Percentiles rank a stretch among this genome's conserved stretches.
Evolutionary conservation across 2,329 filamentous ascomycete genomes (phyloP).

Genomic region (Proliferodiscus dingleyae): DNA sequence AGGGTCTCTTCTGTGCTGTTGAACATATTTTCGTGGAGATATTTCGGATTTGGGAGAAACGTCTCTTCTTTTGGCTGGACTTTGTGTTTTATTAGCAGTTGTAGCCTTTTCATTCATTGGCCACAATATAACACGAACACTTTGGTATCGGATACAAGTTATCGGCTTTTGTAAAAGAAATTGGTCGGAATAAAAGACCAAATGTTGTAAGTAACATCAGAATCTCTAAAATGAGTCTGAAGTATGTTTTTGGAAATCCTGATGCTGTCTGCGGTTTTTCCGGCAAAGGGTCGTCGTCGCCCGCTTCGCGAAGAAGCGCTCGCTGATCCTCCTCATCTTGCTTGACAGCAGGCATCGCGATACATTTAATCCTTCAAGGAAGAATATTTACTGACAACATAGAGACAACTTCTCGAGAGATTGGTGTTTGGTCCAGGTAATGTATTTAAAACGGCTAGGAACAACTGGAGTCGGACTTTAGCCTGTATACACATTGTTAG

Average conservation of each 20-base stretch:
- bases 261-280: background rate
- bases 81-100: background rate
- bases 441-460: no score
- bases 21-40: conserved; percentile 14
- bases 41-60: conserved; percentile 8
- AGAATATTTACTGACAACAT: no score
- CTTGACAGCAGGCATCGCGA: no score
- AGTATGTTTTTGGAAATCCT: background rate
- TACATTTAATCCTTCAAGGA: no score
- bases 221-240: conserved; percentile 6
- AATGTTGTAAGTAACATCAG: conserved; percentile 3
- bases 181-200: background rate
- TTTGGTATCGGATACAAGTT: conserved; percentile 5
- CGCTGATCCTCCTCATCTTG: background rate
- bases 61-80: conserved; percentile 6
- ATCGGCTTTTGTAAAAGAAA: background rate
- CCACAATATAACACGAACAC: background rate
- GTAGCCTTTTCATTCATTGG: background rate
- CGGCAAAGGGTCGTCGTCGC: background rate
- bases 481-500: no score
- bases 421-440: background rate
- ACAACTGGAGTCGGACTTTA: no score
- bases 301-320: background rate
- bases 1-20: conserved; percentile 2
- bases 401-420: no score